Evolutionary conservation across 2,329 filamentous ascomycete genomes (phyloP).

Genomic region (Apiospora hydei): DNA sequence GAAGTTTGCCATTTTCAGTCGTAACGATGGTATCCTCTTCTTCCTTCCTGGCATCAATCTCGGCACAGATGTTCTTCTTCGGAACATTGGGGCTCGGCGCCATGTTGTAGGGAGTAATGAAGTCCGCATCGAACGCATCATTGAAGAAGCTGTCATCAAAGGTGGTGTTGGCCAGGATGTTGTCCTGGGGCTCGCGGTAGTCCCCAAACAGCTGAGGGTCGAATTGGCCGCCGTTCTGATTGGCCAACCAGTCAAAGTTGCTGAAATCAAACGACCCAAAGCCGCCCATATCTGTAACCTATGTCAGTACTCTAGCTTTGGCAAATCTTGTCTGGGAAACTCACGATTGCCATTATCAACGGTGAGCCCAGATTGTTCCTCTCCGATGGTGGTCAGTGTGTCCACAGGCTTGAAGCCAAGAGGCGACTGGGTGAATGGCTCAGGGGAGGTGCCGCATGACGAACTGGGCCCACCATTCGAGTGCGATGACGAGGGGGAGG

Average conservation of each 20-base stretch:
- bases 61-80: conserved; percentile 73
- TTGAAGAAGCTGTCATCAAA: conserved; percentile 75
- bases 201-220: conserved; percentile 91
- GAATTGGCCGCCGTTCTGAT: conserved; percentile 85
- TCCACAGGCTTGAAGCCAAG: conserved; percentile 69
- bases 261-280: conserved; percentile 55
- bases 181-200: conserved; percentile 90
- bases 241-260: conserved; percentile 76
- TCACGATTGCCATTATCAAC: conserved; percentile 56
- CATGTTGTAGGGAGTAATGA: conserved; percentile 82
- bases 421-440: conserved; percentile 77
- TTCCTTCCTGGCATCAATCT: conserved; percentile 79
- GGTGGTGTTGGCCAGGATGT: conserved; percentile 71
- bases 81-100: conserved; percentile 50
- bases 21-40: conserved; percentile 71
- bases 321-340: conserved; percentile 52
- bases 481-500: conserved; percentile 70
- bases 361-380: conserved; percentile 61
- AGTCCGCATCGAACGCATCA: conserved; percentile 83
- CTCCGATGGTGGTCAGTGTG: conserved; percentile 69
- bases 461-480: conserved; percentile 67
- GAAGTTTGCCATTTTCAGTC: conserved; percentile 65
- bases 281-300: conserved; percentile 44
- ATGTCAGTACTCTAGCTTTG: background rate
- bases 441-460: conserved; percentile 79